A percentile compares a stretch with the other conserved stretches of the same genome.
Evolutionary conservation across 345 rosid species (phyloP).

Genomic region (Lenwebbia sp.): DNA sequence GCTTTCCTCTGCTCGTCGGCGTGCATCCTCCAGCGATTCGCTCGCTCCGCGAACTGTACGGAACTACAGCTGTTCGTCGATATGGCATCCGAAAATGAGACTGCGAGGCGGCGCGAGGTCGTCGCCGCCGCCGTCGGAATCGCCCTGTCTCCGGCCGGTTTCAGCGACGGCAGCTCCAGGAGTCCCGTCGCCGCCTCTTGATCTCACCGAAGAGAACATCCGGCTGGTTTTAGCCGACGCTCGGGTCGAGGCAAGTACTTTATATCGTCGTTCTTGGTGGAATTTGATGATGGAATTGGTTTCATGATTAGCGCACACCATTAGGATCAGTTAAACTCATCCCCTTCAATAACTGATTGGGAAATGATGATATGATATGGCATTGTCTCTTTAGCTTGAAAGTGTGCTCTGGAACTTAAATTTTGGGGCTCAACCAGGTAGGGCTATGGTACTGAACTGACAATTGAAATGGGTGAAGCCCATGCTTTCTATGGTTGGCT

Average conservation of each 20-base stretch:
- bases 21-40: neutral
- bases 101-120: neutral
- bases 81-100: neutral
- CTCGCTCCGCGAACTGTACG: neutral
- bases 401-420: neutral
- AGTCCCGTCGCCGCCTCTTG: conserved; percentile 55
- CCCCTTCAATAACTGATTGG: neutral
- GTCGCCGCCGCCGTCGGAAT: neutral
- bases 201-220: conserved; percentile 82
- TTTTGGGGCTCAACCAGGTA: neutral
- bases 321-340: neutral
- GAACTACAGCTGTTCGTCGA: neutral
- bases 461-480: neutral
- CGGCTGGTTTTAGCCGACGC: conserved; percentile 59
- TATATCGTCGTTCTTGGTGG: neutral
- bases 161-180: conserved; percentile 27
- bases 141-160: neutral
- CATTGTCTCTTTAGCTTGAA: neutral
- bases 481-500: neutral
- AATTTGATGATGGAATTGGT: neutral
- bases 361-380: neutral
- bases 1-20: neutral
- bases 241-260: conserved; percentile 45
- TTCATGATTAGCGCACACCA: neutral
- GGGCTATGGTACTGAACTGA: neutral